Evolutionary conservation across 164 flowering plant species (phyloP), one percentile per base, ranked within the genome.

Genomic region (Hamamelis virginiana): DNA sequence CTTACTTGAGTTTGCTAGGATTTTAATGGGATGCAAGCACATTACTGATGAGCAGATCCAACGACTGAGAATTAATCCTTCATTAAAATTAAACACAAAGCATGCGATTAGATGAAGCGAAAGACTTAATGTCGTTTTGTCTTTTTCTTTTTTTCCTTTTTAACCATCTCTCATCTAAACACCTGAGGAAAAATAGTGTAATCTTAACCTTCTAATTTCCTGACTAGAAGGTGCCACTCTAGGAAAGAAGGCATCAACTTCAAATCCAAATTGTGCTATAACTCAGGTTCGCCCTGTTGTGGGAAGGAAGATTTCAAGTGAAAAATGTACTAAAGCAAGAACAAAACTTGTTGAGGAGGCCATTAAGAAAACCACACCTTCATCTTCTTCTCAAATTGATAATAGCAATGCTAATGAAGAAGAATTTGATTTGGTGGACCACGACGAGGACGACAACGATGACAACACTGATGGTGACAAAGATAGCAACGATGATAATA

Each of bases 231-330:
- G n/a, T n/a, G n/a, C n/a, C n/a, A n/a, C n/a, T n/a, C n/a, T n/a
- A n/a, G 71, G 67, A 21, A 21, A 45, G 41, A 78, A 71, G 53
- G 69, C 59, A 25, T 16, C 59, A 3, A 11, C 70, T 0, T 60
- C 73, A 8, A 77, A 80, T 33, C 82, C 88, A 8, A 45, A 81
- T 85, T 74, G 73, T 88, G 86, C 68, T 91, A 89, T 59, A 89
- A 91, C 51, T 83, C 91, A 0, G 92, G 55, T 90, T 90, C 44
- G 92, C 92, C 4, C 92, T 92, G 21, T 44, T 62, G 18, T 86
- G 96, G 96, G 92, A 8, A 82, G 77, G 76, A 78, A 70, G 67
- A 76, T 90, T 69, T 81, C 84, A 12, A 48, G 33, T 27, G 21
- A 16, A 6, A 33, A 33, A 33, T 2, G 23, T 38, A 59, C n/a